Percentiles rank a stretch among this genome's conserved stretches.
Evolutionary conservation across 2,329 filamentous ascomycete genomes (phyloP).

Genomic region (Botrytis porri): DNA sequence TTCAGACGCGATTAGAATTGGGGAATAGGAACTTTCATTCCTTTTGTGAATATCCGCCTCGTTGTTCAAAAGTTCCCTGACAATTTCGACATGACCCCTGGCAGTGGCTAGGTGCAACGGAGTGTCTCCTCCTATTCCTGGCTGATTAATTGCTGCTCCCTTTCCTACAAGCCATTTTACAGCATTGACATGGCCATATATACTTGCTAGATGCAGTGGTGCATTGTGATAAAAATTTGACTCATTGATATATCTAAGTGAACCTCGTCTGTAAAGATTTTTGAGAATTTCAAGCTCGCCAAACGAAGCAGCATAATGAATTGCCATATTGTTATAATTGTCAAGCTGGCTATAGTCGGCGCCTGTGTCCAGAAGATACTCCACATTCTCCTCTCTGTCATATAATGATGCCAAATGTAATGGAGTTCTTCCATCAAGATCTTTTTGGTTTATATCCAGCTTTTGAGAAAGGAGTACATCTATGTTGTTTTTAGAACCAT

Average conservation of each 20-base stretch:
- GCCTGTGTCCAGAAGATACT: background rate
- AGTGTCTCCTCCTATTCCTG: background rate
- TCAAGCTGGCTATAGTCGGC: background rate
- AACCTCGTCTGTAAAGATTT: background rate
- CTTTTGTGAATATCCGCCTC: background rate
- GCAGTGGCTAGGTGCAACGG: background rate
- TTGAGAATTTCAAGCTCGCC: background rate
- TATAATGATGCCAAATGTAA: background rate
- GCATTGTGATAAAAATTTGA: no score
- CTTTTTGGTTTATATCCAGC: background rate
- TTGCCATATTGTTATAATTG: background rate
- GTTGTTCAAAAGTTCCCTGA: background rate
- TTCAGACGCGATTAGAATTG: background rate
- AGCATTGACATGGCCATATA: background rate
- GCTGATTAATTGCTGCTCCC: background rate
- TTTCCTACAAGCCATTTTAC: background rate
- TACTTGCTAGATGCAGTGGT: background rate
- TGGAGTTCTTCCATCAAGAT: rapidly evolving
- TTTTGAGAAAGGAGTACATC: background rate
- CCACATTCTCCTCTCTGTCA: background rate
- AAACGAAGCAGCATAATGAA: background rate
- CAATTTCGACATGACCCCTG: background rate
- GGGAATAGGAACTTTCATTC: background rate
- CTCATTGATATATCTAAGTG: background rate
- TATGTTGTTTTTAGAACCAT: no score